Evolutionary conservation across 164 flowering plant genomes (phyloP), one percentile per base, ranked within the genome.

Genomic region (Pachysandra terminalis): DNA sequence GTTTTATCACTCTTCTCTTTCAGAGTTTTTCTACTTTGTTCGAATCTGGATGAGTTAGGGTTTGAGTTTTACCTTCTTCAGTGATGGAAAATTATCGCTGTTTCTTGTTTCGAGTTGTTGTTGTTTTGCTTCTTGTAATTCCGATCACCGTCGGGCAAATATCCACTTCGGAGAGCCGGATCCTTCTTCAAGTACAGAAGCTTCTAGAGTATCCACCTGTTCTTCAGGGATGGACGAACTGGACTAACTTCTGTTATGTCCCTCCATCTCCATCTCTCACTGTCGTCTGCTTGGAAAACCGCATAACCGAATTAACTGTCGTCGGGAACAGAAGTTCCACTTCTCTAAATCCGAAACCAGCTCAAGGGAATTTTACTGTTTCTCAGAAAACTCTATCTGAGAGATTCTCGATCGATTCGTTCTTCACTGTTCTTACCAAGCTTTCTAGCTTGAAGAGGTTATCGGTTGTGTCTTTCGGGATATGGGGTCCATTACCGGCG

Each of bases 401-500:
- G 1, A 51, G 32, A 0, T 90, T 94, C 81, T 84, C 90, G 54
- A 80, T 82, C 12, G 95, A 88, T 64, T 74, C 91, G 0, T 80
- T 94, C 56, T 88, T 90, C 82, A 86, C 91, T 27, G 71, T 55
- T n/a, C 62, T 94, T 1, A 83, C 96, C 4, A 90, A 86, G 81
- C 90, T 94, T 21, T 67, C 91, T 2, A 75, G 62, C 45, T 75
- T 94, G 83, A 80, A 79, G 68, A 76, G 67, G 13, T 55, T 94
- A 45, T 82, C 96, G 0, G 68, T 94, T 1, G 95, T 88, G 9
- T 88, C 93, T 1, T 59, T 94, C 35, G 98, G 98, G 0, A 21
- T 94, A 17, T 90, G 97, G 97, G 98, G 98, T 35, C 79, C 84
- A 2, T 64, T 91, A 3, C 93, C 98, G 3, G 40, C 73, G 2